Evolutionary conservation across 495 filamentous ascomycete species (phyloP).

Genomic region (Talaromyces adpressus): DNA sequence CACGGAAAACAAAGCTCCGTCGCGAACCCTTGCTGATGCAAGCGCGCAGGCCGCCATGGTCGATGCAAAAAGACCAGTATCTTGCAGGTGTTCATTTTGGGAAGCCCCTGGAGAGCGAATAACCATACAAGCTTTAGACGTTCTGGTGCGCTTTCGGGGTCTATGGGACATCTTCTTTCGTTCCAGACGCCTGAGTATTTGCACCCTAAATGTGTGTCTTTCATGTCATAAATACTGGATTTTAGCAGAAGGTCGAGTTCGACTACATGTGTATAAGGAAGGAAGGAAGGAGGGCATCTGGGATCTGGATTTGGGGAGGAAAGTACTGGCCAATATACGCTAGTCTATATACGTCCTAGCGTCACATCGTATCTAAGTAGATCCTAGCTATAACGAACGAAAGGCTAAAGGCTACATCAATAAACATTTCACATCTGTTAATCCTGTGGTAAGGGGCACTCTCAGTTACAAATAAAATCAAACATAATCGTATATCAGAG

Average conservation of each 20-base stretch:
- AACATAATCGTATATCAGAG: no score
- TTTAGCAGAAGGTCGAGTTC: neutral
- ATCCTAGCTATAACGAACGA: neutral
- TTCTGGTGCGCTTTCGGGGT: neutral
- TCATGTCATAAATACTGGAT: neutral
- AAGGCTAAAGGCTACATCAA: neutral
- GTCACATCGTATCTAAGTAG: neutral
- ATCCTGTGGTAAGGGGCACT: no score
- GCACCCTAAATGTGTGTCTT: neutral
- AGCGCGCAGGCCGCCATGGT: neutral
- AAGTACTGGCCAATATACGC: neutral
- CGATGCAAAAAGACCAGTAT: neutral
- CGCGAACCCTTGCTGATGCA: neutral
- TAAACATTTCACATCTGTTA: no score
- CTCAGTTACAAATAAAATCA: no score
- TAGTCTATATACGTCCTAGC: neutral
- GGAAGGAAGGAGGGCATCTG: no score
- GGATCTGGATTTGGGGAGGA: neutral
- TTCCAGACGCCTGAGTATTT: neutral
- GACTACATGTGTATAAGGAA: neutral
- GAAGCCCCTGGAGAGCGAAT: neutral
- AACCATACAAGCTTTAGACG: neutral
- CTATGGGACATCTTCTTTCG: neutral
- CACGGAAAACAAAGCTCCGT: neutral
- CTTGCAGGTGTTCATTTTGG: neutral